Percentiles rank a stretch among this genome's conserved stretches.
Evolutionary conservation across 345 rosid genomes (phyloP).

Genomic region (Clarkia xantiana): DNA sequence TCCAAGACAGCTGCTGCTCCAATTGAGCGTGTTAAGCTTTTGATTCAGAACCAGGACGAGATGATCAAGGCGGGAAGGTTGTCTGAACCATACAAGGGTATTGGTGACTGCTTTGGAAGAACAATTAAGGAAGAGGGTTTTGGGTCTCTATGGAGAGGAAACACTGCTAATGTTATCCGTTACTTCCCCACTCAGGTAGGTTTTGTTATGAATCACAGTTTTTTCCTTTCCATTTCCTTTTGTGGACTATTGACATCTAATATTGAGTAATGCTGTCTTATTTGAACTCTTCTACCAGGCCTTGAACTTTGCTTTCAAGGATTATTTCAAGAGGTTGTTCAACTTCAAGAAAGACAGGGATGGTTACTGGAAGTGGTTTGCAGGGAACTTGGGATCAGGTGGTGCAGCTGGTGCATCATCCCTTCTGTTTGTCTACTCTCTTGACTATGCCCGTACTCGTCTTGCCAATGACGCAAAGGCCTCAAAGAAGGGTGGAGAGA

Average conservation of each 20-base stretch:
- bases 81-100: slow-evolving; percentile 75
- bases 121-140: slow-evolving; percentile 56
- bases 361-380: slow-evolving; percentile 94
- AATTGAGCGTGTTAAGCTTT: slow-evolving; percentile 73
- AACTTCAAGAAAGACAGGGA: slow-evolving; percentile 80
- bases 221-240: neutral
- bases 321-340: slow-evolving; percentile 71
- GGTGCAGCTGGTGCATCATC: slow-evolving; percentile 93
- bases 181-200: slow-evolving; percentile 81
- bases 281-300: slow-evolving; percentile 28
- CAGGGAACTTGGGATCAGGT: slow-evolving; percentile 78
- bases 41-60: slow-evolving; percentile 87
- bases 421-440: slow-evolving; percentile 67
- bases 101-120: slow-evolving; percentile 54
- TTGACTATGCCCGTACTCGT: slow-evolving; percentile 86
- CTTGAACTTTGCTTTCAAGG: slow-evolving; percentile 86
- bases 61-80: slow-evolving; percentile 69
- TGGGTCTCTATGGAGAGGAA: slow-evolving; percentile 72
- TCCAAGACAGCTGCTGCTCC: slow-evolving; percentile 87
- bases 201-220: neutral
- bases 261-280: neutral
- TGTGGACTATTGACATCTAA: neutral
- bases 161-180: slow-evolving; percentile 82
- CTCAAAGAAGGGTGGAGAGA: slow-evolving; percentile 74
- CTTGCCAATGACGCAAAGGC: slow-evolving; percentile 83